Evolutionary conservation across 2,329 filamentous ascomycete genomes (phyloP).

Genomic region (Coleophoma eucalyptorum): DNA sequence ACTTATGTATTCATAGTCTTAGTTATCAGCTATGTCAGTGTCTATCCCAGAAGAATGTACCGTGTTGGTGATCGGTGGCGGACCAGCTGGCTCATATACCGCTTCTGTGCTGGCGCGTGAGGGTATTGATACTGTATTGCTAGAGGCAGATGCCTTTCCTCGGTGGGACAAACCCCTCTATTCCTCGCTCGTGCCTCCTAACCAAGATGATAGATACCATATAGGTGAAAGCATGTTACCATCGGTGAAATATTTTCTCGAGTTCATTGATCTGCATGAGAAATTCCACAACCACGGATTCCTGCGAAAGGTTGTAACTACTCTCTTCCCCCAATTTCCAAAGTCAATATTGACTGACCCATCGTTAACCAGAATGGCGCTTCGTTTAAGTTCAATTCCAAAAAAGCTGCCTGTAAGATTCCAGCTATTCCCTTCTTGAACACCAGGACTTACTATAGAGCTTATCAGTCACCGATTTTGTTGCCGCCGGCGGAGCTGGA

Average conservation of each 20-base stretch:
- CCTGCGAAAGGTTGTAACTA: constrained; percentile 25
- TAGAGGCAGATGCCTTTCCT: constrained; percentile 41
- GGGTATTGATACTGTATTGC: constrained; percentile 36
- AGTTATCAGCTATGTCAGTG: no score
- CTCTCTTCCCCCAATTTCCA: background rate
- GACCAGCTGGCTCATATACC: constrained; percentile 41
- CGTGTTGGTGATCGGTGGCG: constrained; percentile 37
- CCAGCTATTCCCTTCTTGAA: background rate
- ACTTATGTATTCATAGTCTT: no score
- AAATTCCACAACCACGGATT: constrained; percentile 37
- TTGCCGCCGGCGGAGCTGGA: constrained; percentile 32
- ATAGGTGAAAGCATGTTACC: constrained; percentile 33
- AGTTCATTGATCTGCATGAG: constrained; percentile 38
- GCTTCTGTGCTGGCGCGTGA: constrained; percentile 39
- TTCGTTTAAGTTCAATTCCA: constrained; percentile 33
- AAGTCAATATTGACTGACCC: background rate
- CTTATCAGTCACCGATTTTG: constrained; percentile 37
- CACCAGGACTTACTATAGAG: background rate
- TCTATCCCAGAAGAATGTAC: background rate
- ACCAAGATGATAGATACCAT: constrained; percentile 25
- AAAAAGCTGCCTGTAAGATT: constrained; percentile 29
- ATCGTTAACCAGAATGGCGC: constrained; percentile 29
- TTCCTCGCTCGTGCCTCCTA: background rate
- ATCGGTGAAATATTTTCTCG: constrained; percentile 36
- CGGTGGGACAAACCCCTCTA: constrained; percentile 18